Evolutionary conservation across 192 early-diverging fungal species (phyloP).

Genomic region (Linnemannia zychae): DNA sequence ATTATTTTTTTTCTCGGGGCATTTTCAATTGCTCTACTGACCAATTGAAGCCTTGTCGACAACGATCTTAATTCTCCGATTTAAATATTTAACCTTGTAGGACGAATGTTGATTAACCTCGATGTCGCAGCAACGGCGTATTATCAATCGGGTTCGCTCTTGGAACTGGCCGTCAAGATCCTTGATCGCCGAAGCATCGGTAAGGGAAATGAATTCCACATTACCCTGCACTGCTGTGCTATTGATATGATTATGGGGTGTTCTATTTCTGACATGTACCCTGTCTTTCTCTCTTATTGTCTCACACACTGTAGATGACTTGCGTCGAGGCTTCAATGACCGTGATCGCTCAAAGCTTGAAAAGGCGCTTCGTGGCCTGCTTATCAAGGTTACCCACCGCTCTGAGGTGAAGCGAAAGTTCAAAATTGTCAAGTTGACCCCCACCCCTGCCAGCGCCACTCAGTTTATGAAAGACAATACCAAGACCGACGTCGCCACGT

Average conservation of each 20-base stretch:
- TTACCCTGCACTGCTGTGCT: background rate
- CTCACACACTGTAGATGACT: conserved; percentile 48
- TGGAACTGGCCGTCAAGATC: conserved; percentile 78
- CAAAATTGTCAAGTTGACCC: conserved; percentile 77
- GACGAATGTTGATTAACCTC: conserved; percentile 78
- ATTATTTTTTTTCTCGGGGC: background rate
- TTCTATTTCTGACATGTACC: background rate
- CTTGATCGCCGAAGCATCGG: conserved; percentile 63
- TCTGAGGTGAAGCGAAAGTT: conserved; percentile 80
- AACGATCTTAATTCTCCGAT: background rate
- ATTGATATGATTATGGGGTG: background rate
- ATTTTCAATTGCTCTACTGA: background rate
- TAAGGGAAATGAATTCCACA: background rate
- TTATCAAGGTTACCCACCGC: conserved; percentile 71
- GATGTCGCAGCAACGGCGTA: conserved; percentile 81
- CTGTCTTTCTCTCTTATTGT: background rate
- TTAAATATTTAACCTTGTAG: conserved; percentile 19
- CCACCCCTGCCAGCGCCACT: conserved; percentile 73
- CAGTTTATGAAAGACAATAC: conserved; percentile 75
- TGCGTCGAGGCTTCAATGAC: conserved; percentile 62
- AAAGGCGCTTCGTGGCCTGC: conserved; percentile 65
- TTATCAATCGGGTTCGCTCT: conserved; percentile 74
- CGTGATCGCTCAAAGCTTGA: conserved; percentile 64
- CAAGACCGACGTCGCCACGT: conserved; percentile 78
- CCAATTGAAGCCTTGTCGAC: background rate